phyloP scores from a whole-genome alignment of 2,329 filamentous ascomycete genomes.

The Rhynchosporium graminicola region DNA sequence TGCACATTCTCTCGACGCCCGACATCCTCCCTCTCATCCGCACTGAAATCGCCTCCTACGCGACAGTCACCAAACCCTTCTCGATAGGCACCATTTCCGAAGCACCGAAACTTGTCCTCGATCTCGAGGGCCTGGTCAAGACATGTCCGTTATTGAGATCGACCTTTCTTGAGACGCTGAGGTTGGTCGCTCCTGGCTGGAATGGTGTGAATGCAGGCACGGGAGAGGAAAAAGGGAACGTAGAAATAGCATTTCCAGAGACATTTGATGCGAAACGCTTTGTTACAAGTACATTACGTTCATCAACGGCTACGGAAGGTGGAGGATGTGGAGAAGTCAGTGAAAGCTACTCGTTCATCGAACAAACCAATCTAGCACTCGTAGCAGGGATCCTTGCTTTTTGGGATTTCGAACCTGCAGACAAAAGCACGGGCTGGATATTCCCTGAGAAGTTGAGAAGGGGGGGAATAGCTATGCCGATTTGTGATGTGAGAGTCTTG shows the following conservation, averaged over 20 bases:
- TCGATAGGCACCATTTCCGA: constrained; percentile 19
- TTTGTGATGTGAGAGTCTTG: constrained; percentile 54
- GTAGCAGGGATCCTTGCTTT: constrained; percentile 10
- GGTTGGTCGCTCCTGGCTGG: not conserved
- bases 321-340: not conserved
- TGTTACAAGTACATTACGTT: constrained; percentile 35
- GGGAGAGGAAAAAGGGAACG: not conserved
- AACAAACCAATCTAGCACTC: constrained; percentile 8
- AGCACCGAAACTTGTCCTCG: constrained; percentile 44
- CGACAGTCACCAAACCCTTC: constrained; percentile 23
- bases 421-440: constrained; percentile 44
- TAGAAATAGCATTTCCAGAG: constrained; percentile 42
- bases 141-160: constrained; percentile 29
- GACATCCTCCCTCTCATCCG: constrained; percentile 6
- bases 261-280: constrained; percentile 12
- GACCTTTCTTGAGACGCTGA: constrained; percentile 16
- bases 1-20: constrained; percentile 12
- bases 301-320: not conserved
- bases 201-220: not conserved
- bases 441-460: constrained; percentile 52
- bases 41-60: constrained; percentile 11
- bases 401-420: constrained; percentile 11
- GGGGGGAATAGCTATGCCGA: constrained; percentile 52
- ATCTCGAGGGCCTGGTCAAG: constrained; percentile 44
- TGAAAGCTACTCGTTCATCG: constrained; percentile 6